Percentiles rank a stretch among this genome's conserved stretches.
Evolutionary conservation across 306 rosid genomes (phyloP).

Genomic region (Sphenostylis stenocarpa): DNA sequence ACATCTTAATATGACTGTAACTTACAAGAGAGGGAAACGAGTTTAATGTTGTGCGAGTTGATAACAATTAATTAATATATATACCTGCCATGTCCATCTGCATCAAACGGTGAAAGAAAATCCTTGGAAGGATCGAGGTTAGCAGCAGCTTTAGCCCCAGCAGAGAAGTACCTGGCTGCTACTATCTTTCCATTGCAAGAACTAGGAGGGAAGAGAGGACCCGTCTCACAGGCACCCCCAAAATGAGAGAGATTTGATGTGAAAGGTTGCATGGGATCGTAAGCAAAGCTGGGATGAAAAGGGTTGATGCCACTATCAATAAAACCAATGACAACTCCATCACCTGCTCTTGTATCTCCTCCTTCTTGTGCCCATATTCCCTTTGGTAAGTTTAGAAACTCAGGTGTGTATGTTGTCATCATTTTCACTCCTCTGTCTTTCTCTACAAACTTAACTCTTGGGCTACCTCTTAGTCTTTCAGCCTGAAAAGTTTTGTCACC

Average conservation of each 20-base stretch:
- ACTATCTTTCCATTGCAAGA: constrained; percentile 79
- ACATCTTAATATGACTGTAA: background rate
- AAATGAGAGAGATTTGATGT: constrained; percentile 46
- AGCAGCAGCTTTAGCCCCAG: constrained; percentile 71
- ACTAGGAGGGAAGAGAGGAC: constrained; percentile 56
- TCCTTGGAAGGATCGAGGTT: constrained; percentile 66
- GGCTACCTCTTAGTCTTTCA: constrained; percentile 26
- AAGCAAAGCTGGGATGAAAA: constrained; percentile 70
- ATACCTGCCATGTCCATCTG: constrained; percentile 93
- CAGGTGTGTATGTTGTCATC: constrained; percentile 45
- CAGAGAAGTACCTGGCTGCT: constrained; percentile 68
- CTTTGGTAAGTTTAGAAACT: constrained; percentile 28
- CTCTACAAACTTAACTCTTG: constrained; percentile 42
- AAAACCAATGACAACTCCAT: constrained; percentile 74
- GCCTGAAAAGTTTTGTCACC: constrained; percentile 32
- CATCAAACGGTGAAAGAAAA: constrained; percentile 85
- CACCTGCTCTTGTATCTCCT: constrained; percentile 55
- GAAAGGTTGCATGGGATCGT: constrained; percentile 44
- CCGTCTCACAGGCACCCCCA: constrained; percentile 56
- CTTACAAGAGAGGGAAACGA: background rate
- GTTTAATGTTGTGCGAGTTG: background rate
- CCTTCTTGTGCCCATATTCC: constrained; percentile 56
- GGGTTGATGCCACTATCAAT: constrained; percentile 86
- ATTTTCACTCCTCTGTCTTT: constrained; percentile 40
- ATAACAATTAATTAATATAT: background rate